Conservation (phyloP, 441 rosid genomes). For the Cnidoscolus chayamansa region DNA sequence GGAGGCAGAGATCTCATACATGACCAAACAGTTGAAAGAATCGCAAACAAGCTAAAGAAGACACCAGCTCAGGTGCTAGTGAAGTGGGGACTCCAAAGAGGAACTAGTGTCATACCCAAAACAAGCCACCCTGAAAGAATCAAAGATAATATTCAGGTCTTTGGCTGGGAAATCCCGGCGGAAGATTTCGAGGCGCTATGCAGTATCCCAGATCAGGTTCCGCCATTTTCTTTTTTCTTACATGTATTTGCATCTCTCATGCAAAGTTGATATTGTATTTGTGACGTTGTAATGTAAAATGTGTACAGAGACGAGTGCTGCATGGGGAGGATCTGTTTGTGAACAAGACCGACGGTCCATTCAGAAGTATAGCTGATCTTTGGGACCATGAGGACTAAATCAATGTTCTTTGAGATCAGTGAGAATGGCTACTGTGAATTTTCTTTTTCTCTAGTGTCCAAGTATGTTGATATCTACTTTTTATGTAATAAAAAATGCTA, state of each 20-base stretch:
- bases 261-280: not conserved
- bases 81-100: constrained; percentile 48
- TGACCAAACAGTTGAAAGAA: constrained; percentile 37
- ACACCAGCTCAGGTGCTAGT: constrained; percentile 43
- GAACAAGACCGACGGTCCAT: constrained; percentile 40
- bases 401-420: not conserved
- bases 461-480: too few relatives aligned
- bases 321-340: constrained; percentile 48
- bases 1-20: constrained; percentile 47
- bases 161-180: constrained; percentile 44
- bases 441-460: not conserved
- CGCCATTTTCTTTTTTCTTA: not conserved
- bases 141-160: constrained; percentile 46
- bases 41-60: constrained; percentile 48
- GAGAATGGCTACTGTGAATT: too few relatives aligned
- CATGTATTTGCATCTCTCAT: not conserved
- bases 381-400: constrained; percentile 53
- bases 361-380: constrained; percentile 43
- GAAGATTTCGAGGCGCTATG: constrained; percentile 46
- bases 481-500: too few relatives aligned
- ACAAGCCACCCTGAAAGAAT: constrained; percentile 42
- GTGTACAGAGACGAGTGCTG: constrained; percentile 43
- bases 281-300: not conserved
- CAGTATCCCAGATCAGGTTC: constrained; percentile 38
- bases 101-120: constrained; percentile 51